Evolutionary conservation across 1,139 yeast genomes (phyloP), one percentile per base, ranked within the genome.

Genomic region (Sugiyamaella sp.): DNA sequence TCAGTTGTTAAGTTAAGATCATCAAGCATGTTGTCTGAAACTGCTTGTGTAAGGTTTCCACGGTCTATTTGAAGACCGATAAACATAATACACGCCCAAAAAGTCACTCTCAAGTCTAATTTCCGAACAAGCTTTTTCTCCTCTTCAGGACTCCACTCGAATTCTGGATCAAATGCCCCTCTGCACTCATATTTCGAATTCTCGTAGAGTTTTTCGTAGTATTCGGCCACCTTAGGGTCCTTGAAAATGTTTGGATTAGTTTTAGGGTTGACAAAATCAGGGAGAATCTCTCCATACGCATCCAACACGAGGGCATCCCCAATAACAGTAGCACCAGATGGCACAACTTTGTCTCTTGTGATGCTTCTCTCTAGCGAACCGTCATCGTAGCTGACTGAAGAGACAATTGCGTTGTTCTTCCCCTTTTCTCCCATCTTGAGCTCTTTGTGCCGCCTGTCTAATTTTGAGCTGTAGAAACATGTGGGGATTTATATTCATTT

Each of bases 41-140:
- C 70, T 0, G 82, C 84, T 55, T 79, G 81, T 3, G 64, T 61
- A 51, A 80, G 60, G 59, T 80, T 80, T 20, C 78, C 78, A 51
- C 84, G 68, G 60, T 80, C 83, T 27, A 80, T 62, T 54, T 80
- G 79, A 53, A 80, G 68, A n/a, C 78, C 80, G 52, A 75, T 67
- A 57, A 80, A 80, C 72, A 79, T 69, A 51, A 62, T 40, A 59
- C 74, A 67, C 1, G 80, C 79, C 65, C 75, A 71, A 29, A 75
- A 59, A 27, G 77, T 70, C 35, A 79, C 80, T 24, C 74, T 63
- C 60, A 62, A 66, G 56, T 80, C 82, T 17, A 76, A 63, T 59
- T 76, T 78, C 51, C 76, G 59, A 5, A 74, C 60, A 6, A 79
- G 56, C 37, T 59, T 60, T 38, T 62, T 63, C 52, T 80, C 84